Evolutionary conservation across 345 rosid genomes (phyloP), one percentile per base, ranked within the genome.

Genomic region (Moricandia moricandioides): DNA sequence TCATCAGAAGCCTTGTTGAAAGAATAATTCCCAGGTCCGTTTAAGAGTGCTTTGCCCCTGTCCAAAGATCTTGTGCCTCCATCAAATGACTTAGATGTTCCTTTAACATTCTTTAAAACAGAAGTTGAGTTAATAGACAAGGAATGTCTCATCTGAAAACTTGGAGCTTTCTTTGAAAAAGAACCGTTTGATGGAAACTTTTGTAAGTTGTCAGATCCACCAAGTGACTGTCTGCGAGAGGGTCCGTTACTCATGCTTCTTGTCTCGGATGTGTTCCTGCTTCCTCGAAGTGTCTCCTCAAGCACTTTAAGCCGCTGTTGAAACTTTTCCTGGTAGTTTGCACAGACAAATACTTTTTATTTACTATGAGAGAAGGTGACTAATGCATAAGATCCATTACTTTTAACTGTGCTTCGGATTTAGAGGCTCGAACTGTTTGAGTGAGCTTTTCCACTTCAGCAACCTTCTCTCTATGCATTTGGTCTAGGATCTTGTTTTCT

Each of bases 371-470:
- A 56, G 34, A 69, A 63, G 29, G 1, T 55, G 64, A 14, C 17
- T 29, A 57, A 70, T n/a, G n/a, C n/a, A n/a, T n/a, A n/a, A n/a
- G n/a, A n/a, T n/a, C n/a, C n/a, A n/a, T n/a, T 87, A 91, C 99
- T 85, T 95, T 95, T 81, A 92, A 73, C 78, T 88, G 95, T 76
- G 99, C 99, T 82, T 95, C 99, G 7, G 97, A 90, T 79, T 90
- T 92, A 21, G 97, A 98, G 77, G 99, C 62, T 79, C 99, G 78
- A 35, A 95, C 99, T 21, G 97, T 95, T 82, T 95, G 99, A 33
- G 98, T 92, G 37, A 95, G 93, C 85, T 92, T 95, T 82, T 95
- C 99, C 77, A 95, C 98, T 88, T 95, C 99, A 16, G 99, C 99
- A 80, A 95, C 98, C 82, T 95, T 95, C 70, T 89, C 96, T 49